Evolutionary conservation across 805 yeast species (phyloP), one percentile per base, ranked within the genome.

Genomic region (Starmerella lactis-condensi): DNA sequence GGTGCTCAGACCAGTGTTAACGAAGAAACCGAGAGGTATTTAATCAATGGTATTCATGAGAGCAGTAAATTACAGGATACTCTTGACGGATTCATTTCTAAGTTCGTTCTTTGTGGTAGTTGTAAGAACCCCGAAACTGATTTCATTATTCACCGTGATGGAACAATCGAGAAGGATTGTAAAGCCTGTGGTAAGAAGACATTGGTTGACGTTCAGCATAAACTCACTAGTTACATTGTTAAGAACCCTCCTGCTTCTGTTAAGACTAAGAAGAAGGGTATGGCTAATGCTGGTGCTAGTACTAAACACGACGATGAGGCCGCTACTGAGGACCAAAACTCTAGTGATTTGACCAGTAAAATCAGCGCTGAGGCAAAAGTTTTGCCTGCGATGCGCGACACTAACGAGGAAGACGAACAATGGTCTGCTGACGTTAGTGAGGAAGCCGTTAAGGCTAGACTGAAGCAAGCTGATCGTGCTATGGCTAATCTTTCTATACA

Each of bases 81-180:
- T 18, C 64, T 89, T 49, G 98, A 89, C 56, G 94, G 92, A 2
- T 89, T 89, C 60, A 89, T 89, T 61, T 64, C 63, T 59, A 83
- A 74, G 57, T 89, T 81, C 51, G 94, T 89, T 39, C 67, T 89
- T 32, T 89, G 98, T 69, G 83, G 77, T 17, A 67, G 79, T 35
- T 89, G 98, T 65, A 77, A 78, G 62, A 89, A 89, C 61, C 98
- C 98, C 28, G 98, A 89, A 61, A 89, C 98, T 16, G 95, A 81
- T 52, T 73, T 83, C 52, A 64, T 72, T 44, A 64, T 89, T 45
- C 71, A 73, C 47, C 75, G 72, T 45, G 74, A 69, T 42, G 89
- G 74, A 26, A 63, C 62, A 43, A 61, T 89, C 51, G 74, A 72
- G 45, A 73, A 82, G 58, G 95, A 89, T 57, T 89, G 98, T 65